A percentile compares a stretch with the other conserved stretches of the same genome.
Evolutionary conservation across 2,329 filamentous ascomycete genomes (phyloP).

Genomic region (Metarhizium humberi): DNA sequence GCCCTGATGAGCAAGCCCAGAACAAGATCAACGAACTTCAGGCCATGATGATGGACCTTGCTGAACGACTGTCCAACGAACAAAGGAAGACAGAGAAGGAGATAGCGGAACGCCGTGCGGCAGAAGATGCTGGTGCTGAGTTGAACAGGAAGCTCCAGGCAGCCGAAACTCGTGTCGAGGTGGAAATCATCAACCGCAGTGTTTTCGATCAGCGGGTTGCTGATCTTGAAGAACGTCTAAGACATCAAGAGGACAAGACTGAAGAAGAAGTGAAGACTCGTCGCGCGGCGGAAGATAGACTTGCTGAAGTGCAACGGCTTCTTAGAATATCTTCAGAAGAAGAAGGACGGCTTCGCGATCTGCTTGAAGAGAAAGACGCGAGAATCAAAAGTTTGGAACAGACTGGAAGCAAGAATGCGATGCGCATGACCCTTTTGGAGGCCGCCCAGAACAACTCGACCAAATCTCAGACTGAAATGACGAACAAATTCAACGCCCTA

Average conservation of each 20-base stretch:
- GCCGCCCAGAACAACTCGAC: conserved; percentile 51
- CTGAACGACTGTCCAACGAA: conserved; percentile 43
- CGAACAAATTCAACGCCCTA: conserved; percentile 42
- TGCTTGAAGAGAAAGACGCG: conserved; percentile 60
- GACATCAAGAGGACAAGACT: conserved; percentile 50
- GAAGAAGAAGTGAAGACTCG: conserved; percentile 56
- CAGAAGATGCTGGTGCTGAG: conserved; percentile 45
- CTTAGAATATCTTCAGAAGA: conserved; percentile 64
- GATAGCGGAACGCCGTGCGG: conserved; percentile 35
- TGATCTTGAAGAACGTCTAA: conserved; percentile 61
- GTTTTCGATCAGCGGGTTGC: conserved; percentile 51
- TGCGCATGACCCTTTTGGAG: conserved; percentile 58
- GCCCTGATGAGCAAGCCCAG: conserved; percentile 41
- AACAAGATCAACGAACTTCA: conserved; percentile 51
- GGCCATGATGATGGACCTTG: conserved; percentile 48
- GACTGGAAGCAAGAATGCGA: conserved; percentile 40
- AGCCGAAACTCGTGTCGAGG: conserved; percentile 49
- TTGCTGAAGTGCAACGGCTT: conserved; percentile 63
- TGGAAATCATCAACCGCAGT: conserved; percentile 52
- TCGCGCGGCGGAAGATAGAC: conserved; percentile 60
- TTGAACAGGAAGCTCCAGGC: conserved; percentile 44
- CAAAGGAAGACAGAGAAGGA: conserved; percentile 41
- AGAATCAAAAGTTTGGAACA: conserved; percentile 54
- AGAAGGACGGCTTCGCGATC: conserved; percentile 56
- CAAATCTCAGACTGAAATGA: conserved; percentile 45